Conservation (phyloP, 495 filamentous ascomycete genomes). For the Aspergillus sclerotiicarbonarius region DNA sequence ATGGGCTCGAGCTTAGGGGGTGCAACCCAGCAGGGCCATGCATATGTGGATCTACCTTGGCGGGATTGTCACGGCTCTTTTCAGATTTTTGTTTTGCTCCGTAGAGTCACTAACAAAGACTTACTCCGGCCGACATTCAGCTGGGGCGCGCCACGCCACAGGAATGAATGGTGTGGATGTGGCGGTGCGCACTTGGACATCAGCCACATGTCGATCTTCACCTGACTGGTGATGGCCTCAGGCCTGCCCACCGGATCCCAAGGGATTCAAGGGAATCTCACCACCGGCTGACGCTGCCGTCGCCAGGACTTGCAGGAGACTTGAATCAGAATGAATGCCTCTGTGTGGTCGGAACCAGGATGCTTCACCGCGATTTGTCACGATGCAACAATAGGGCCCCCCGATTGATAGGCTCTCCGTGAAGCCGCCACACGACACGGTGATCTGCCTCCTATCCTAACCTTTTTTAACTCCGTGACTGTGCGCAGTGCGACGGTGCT, state of each 20-base stretch:
- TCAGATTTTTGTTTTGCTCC: no score
- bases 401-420: constrained; percentile 10
- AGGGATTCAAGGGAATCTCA: no score
- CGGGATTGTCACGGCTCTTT: not conserved
- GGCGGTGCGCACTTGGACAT: not conserved
- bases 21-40: not conserved
- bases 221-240: not conserved
- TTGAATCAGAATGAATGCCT: not conserved
- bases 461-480: not conserved
- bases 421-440: not conserved
- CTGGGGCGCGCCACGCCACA: not conserved
- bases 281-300: no score
- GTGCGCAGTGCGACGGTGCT: constrained; percentile 15
- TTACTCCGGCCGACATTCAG: not conserved
- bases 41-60: not conserved
- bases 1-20: not conserved
- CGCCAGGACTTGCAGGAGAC: not conserved
- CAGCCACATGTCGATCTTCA: not conserved
- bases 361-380: constrained; percentile 20
- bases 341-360: not conserved
- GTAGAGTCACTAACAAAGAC: not conserved
- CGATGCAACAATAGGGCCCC: constrained; percentile 10
- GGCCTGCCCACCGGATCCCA: not conserved
- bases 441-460: not conserved
- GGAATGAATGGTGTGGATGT: not conserved